A percentile compares a stretch with the other conserved stretches of the same genome.
These are phyloP conservation scores for Fusarium phyllophilum DNA, from an alignment of 2,329 filamentous ascomycete species.

Conservation along the genomic window DNA sequence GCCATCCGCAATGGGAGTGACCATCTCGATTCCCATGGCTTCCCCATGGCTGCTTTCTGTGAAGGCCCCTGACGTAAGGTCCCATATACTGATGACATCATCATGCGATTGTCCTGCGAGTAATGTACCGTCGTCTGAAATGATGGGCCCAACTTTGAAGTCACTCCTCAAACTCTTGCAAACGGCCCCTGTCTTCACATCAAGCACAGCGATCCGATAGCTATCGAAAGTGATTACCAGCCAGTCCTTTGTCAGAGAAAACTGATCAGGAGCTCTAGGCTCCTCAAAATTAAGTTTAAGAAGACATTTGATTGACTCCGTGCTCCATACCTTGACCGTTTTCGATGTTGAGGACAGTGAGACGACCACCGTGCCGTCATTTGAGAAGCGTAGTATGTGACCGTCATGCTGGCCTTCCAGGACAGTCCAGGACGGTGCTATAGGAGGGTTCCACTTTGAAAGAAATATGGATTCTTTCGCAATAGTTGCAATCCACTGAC, in stretches of 20 bases:
- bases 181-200: background rate
- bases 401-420: background rate
- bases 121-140: background rate
- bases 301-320: background rate
- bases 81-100: background rate
- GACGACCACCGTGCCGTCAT: background rate
- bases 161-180: background rate
- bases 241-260: background rate
- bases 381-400: background rate
- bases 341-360: background rate
- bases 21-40: background rate
- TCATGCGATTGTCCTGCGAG: background rate
- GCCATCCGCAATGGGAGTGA: background rate
- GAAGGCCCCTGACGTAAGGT: background rate
- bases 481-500: background rate
- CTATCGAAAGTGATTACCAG: background rate
- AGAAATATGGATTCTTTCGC: background rate
- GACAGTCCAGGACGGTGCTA: fast-evolving
- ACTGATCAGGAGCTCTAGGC: no score
- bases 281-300: background rate
- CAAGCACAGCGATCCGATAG: background rate
- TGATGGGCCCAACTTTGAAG: background rate
- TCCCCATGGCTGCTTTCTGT: background rate
- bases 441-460: background rate
- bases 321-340: background rate